Evolutionary conservation across 352 stramenopile genomes (phyloP).

Genomic region (Halophytophthora polymorphica): DNA sequence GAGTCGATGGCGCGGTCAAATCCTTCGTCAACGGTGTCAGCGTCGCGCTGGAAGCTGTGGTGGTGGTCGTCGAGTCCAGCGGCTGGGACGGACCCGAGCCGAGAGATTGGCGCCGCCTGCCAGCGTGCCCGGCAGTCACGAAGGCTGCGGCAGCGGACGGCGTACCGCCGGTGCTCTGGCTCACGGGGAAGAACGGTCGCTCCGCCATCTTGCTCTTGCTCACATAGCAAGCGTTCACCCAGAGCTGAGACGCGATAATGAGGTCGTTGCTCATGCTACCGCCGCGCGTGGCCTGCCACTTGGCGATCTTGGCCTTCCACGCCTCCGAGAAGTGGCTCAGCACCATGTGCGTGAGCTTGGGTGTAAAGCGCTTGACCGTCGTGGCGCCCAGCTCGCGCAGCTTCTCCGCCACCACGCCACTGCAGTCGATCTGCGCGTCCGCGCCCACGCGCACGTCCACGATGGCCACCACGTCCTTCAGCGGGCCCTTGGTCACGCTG

Average conservation of each 20-base stretch:
- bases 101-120: slow-evolving; percentile 24
- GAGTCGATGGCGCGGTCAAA: slow-evolving; percentile 6
- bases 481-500: slow-evolving; percentile 17
- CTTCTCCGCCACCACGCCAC: slow-evolving; percentile 64
- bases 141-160: too few relatives aligned
- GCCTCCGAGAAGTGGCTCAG: slow-evolving; percentile 57
- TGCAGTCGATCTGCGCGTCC: slow-evolving; percentile 79
- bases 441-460: slow-evolving; percentile 72
- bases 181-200: slow-evolving; percentile 71
- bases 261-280: slow-evolving; percentile 31
- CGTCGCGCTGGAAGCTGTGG: slow-evolving; percentile 3
- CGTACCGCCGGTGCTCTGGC: slow-evolving; percentile 32
- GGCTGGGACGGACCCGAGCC: slow-evolving; percentile 7
- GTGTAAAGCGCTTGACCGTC: slow-evolving; percentile 64
- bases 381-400: slow-evolving; percentile 58
- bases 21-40: slow-evolving; percentile 2
- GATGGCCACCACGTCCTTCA: slow-evolving; percentile 59
- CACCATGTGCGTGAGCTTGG: slow-evolving; percentile 75
- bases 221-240: slow-evolving; percentile 80
- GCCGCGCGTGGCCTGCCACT: slow-evolving; percentile 49
- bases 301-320: slow-evolving; percentile 74
- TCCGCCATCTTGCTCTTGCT: slow-evolving; percentile 71
- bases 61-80: slow-evolving; percentile 1
- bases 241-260: slow-evolving; percentile 80
- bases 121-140: slow-evolving; percentile 8